Conservation (phyloP, 139 green algal species). For the Medakamo hakoo region DNA sequence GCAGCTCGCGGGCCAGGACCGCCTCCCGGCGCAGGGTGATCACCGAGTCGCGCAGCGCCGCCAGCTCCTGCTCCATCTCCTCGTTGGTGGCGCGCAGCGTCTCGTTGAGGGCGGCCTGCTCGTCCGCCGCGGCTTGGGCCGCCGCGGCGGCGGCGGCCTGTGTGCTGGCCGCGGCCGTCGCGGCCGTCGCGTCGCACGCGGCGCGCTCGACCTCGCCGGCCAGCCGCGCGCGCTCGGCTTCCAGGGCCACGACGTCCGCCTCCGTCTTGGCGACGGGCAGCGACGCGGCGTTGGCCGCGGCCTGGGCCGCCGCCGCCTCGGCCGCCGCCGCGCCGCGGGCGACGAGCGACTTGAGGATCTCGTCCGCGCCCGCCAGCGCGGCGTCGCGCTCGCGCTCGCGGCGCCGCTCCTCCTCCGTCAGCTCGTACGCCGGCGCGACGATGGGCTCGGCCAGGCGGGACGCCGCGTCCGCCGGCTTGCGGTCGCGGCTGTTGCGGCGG, state of each 20-base stretch:
- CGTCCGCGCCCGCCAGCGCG: not conserved
- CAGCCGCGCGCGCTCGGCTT: not conserved
- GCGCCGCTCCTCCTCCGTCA: not conserved
- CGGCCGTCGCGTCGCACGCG: not conserved
- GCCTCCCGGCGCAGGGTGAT: constrained; percentile 1
- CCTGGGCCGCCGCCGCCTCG: not conserved
- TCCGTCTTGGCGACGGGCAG: not conserved
- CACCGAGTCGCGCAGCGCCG: not conserved
- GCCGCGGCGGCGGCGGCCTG: not conserved
- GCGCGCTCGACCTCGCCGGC: not conserved
- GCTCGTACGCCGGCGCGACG: not conserved
- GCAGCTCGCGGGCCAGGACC: constrained; percentile 1
- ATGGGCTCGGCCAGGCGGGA: not conserved
- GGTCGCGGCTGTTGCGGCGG: too few species aligned
- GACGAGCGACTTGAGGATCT: not conserved
- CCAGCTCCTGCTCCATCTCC: constrained; percentile 2
- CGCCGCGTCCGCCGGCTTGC: not conserved
- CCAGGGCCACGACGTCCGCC: not conserved
- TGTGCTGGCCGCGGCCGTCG: not conserved
- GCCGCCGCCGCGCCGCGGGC: too few species aligned
- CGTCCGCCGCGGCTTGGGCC: too few species aligned
- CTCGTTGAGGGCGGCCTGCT: not conserved
- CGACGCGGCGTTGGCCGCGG: not conserved
- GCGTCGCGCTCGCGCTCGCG: not conserved
- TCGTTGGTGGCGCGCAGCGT: not conserved